Percentiles rank a stretch among this genome's conserved stretches.
These are phyloP conservation scores for Salicornia ramosissima DNA, from an alignment of 148 eudicot species.

Conservation along the genomic window DNA sequence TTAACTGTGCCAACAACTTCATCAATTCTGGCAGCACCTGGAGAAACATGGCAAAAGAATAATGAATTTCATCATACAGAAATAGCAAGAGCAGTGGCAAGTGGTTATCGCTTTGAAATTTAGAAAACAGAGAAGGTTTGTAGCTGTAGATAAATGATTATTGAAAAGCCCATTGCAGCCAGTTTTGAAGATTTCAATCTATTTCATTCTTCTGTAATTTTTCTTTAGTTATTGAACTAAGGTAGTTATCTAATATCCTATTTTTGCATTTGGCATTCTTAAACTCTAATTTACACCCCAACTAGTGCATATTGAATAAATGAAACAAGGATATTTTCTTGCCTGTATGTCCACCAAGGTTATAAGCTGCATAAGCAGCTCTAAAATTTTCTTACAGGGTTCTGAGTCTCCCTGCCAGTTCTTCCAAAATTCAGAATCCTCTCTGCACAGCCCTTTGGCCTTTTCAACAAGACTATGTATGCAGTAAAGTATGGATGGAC, in stretches of 20 bases:
- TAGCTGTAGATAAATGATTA: neutral
- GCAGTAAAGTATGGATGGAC: constrained; percentile 73
- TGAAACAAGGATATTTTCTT: constrained; percentile 1
- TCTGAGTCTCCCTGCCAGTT: constrained; percentile 63
- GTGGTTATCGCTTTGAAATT: neutral
- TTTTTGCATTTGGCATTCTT: neutral
- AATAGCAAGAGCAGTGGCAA: neutral
- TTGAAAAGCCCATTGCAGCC: neutral
- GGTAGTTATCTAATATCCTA: neutral
- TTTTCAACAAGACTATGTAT: constrained; percentile 64
- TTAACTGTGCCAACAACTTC: constrained; percentile 69
- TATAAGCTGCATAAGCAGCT: constrained; percentile 63
- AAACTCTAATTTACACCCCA: neutral
- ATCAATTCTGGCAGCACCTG: constrained; percentile 85
- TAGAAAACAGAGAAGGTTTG: neutral
- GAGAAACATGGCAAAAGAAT: constrained; percentile 11
- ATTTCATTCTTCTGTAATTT: neutral
- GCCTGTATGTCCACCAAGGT: constrained; percentile 84
- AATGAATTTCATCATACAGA: neutral
- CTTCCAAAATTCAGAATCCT: constrained; percentile 45
- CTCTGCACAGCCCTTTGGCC: constrained; percentile 45
- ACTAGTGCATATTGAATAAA: neutral
- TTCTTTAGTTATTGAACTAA: neutral
- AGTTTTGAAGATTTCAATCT: neutral
- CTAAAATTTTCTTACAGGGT: constrained; percentile 65